Conservation (phyloP, 371 early-diverging fungal species). For the Cokeromyces recurvatus region DNA sequence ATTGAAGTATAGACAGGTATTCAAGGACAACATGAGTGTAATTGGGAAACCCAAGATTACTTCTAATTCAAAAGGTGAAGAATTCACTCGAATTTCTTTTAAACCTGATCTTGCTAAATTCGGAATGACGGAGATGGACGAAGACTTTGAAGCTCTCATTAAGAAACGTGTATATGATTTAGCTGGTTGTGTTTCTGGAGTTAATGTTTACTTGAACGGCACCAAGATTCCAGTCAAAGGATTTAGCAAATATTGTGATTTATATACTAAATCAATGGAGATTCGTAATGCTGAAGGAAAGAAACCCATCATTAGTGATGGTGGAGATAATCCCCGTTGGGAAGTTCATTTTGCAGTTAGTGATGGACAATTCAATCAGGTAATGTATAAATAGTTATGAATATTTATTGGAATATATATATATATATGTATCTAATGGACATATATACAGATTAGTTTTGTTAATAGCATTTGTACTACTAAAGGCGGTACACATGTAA, state of each 20-base stretch:
- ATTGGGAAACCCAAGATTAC: slow-evolving; percentile 75
- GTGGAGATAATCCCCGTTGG: slow-evolving; percentile 80
- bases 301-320: slow-evolving; percentile 29
- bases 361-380: slow-evolving; percentile 98
- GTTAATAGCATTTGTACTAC: slow-evolving; percentile 98
- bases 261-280: slow-evolving; percentile 65
- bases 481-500: slow-evolving; percentile 98
- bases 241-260: slow-evolving; percentile 91
- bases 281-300: slow-evolving; percentile 37
- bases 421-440: not conserved
- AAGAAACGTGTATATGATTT: slow-evolving; percentile 98
- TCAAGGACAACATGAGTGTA: slow-evolving; percentile 85
- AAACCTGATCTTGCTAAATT: slow-evolving; percentile 96
- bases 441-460: slow-evolving; percentile 73
- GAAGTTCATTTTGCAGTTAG: slow-evolving; percentile 91
- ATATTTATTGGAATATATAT: no score
- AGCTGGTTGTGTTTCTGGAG: slow-evolving; percentile 87
- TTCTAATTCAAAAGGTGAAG: slow-evolving; percentile 51
- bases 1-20: slow-evolving; percentile 84
- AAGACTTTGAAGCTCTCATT: slow-evolving; percentile 87
- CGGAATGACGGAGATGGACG: slow-evolving; percentile 84
- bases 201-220: slow-evolving; percentile 94
- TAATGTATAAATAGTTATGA: slow-evolving; percentile 20
- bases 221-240: slow-evolving; percentile 76
- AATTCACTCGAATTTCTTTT: slow-evolving; percentile 95